phyloP scores from a whole-genome alignment of 768 basidiomycete genomes.

The Mrakia hoshinonis region DNA sequence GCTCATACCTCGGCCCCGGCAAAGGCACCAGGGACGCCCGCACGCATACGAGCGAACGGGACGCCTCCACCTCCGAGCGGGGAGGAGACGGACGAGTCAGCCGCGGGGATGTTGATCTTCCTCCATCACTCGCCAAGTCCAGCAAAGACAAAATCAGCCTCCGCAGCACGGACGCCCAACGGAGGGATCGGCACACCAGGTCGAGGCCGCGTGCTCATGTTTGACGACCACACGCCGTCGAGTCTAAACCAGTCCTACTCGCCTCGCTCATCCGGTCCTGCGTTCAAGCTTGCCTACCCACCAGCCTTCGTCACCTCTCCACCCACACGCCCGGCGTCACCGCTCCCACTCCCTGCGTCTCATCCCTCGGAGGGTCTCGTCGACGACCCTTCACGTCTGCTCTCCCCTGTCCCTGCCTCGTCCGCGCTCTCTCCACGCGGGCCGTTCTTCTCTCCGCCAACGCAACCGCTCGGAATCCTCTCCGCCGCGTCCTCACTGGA shows the following conservation, averaged over 20 bases:
- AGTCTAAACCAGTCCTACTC: background rate
- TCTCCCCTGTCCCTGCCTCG: background rate
- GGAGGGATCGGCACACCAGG: background rate
- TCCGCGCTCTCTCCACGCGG: background rate
- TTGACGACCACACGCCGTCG: constrained; percentile 9
- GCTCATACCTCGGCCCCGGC: background rate
- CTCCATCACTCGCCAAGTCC: constrained; percentile 21
- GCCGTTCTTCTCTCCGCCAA: constrained; percentile 7
- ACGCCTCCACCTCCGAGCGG: background rate
- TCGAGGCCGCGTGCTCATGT: constrained; percentile 12
- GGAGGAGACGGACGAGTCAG: background rate
- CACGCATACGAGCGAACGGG: background rate
- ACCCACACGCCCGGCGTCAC: background rate
- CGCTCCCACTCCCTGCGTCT: background rate
- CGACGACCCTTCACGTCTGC: background rate
- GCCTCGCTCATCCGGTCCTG: background rate
- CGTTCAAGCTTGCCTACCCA: background rate
- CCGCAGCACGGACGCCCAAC: background rate
- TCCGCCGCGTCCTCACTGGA: background rate
- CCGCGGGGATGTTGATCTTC: constrained; percentile 23
- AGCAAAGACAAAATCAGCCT: background rate
- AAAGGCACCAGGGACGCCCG: background rate
- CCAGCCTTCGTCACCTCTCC: background rate
- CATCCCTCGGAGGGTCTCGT: background rate
- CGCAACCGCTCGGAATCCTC: background rate